Conservation (phyloP, 2,329 filamentous ascomycete genomes). For the Mariannaea elegans region DNA sequence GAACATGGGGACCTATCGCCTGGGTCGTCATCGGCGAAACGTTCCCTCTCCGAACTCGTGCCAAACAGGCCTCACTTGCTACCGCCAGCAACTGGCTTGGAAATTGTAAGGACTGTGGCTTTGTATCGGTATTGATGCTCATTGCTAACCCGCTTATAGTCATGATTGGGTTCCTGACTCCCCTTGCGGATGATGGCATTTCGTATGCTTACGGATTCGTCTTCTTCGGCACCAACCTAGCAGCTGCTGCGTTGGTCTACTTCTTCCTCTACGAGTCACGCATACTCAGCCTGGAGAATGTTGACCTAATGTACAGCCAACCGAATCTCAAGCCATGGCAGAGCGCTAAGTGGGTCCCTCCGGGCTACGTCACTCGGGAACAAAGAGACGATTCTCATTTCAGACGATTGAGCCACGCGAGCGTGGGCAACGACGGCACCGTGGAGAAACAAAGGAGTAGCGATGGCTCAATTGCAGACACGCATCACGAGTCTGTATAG, state of each 20-base stretch:
- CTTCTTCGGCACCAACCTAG: constrained; percentile 69
- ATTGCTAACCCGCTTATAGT: constrained; percentile 46
- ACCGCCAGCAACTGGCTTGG: constrained; percentile 67
- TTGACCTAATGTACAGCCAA: constrained; percentile 75
- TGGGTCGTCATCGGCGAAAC: constrained; percentile 76
- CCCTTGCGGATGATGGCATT: constrained; percentile 69
- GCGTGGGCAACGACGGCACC: neutral
- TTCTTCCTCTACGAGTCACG: constrained; percentile 76
- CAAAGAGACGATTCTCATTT: constrained; percentile 45
- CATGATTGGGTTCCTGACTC: constrained; percentile 73
- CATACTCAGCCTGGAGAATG: constrained; percentile 73
- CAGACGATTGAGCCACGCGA: constrained; percentile 27
- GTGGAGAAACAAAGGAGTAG: constrained; percentile 34
- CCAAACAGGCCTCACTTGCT: constrained; percentile 63
- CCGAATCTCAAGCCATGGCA: constrained; percentile 67
- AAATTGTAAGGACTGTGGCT: constrained; percentile 60
- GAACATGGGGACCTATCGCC: constrained; percentile 74
- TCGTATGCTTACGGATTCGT: constrained; percentile 72
- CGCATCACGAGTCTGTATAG: constrained; percentile 31
- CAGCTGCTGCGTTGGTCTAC: constrained; percentile 68
- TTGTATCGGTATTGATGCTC: fast-evolving
- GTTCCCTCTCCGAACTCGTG: constrained; percentile 66
- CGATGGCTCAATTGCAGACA: constrained; percentile 31
- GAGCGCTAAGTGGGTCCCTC: constrained; percentile 62
- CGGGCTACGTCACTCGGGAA: constrained; percentile 53